Evolutionary conservation across 768 basidiomycete genomes (phyloP), one percentile per base, ranked within the genome.

Genomic region (Leccinum variicolor): DNA sequence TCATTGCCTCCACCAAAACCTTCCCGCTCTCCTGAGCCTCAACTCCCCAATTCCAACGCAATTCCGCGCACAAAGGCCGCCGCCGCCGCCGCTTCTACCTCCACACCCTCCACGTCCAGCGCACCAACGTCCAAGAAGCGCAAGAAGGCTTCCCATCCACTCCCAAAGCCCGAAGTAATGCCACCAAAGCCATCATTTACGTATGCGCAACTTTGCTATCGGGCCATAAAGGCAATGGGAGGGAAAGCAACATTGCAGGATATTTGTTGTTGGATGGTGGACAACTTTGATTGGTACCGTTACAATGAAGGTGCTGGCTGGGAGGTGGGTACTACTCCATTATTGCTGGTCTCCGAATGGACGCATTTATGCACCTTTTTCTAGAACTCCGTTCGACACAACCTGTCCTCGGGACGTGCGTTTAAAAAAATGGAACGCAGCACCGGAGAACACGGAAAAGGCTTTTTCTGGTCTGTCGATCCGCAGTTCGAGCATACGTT

Each of bases 371-470:
- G 36, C 25, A 39, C 31, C 39, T 57, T 19, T 52, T 53, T 41
- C n/a, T 67, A 94, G 92, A 94, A 90, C 65, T 96, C 96, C 29
- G 89, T 98, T 48, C 89, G 94, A 21, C 94, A 98, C 67, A 95
- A 94, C 69, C 75, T 99, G n/a, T 95, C 94, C 1, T 92, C 93
- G 11, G 88, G 89, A 68, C 85, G 87, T 50, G 93, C 92, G 0
- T 99, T 99, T 75, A 79, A 90, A 70, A 98, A 98, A 73, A 81
- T 92, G 71, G 91, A 94, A 58, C 81, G 92, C 29, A 88, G 86
- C 60, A 84, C 86, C 6, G 90, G 92, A 57, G 92, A 90, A 76
- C 82, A 89, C 59, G 90, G 92, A 9, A 97, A 96, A 71, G 95
- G 94, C 2, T 93, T 87, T 62, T 92, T 94, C 62, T 98, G 95